phyloP scores from a whole-genome alignment of 352 stramenopile species.

The Hyaloperonospora arabidopsidis region DNA sequence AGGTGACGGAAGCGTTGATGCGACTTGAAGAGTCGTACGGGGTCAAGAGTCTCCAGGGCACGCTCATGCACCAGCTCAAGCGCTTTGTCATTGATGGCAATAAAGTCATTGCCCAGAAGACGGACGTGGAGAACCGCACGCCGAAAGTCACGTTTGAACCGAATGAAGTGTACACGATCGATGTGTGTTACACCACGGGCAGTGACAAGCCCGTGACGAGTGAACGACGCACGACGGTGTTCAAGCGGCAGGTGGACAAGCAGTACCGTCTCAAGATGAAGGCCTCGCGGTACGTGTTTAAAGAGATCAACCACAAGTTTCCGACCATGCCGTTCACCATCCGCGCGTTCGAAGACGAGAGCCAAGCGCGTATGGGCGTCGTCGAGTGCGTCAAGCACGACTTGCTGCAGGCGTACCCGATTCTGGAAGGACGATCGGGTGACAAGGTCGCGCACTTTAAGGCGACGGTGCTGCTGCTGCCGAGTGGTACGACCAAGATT shows the following conservation, averaged over 20 bases:
- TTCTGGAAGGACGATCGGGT: conserved; percentile 91
- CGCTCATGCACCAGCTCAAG: conserved; percentile 99
- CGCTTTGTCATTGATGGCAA: conserved; percentile 97
- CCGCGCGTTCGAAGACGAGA: conserved; percentile 92
- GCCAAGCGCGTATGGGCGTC: conserved; percentile 95
- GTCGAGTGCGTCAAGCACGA: conserved; percentile 97
- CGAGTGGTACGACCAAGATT: conserved; percentile 92
- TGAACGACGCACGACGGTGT: conserved; percentile 94
- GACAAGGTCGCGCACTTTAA: conserved; percentile 99
- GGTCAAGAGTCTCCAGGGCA: conserved; percentile 95
- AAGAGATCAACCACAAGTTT: conserved; percentile 97
- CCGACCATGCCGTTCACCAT: conserved; percentile 98
- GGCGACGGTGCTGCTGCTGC: conserved; percentile 96
- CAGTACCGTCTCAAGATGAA: conserved; percentile 96
- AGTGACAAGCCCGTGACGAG: conserved; percentile 91
- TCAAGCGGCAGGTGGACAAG: conserved; percentile 98
- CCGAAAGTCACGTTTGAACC: conserved; percentile 91
- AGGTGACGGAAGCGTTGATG: conserved; percentile 92
- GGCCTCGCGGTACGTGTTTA: conserved; percentile 92
- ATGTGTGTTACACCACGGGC: conserved; percentile 97
- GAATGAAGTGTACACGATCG: conserved; percentile 98
- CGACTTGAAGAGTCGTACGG: conserved; percentile 93
- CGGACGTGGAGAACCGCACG: conserved; percentile 86
- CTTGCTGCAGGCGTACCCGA: conserved; percentile 95
- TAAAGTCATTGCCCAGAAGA: conserved; percentile 91